Base-by-base conservation (phyloP, 305 asterid genomes). In the Ilex paraguariensis region DNA sequence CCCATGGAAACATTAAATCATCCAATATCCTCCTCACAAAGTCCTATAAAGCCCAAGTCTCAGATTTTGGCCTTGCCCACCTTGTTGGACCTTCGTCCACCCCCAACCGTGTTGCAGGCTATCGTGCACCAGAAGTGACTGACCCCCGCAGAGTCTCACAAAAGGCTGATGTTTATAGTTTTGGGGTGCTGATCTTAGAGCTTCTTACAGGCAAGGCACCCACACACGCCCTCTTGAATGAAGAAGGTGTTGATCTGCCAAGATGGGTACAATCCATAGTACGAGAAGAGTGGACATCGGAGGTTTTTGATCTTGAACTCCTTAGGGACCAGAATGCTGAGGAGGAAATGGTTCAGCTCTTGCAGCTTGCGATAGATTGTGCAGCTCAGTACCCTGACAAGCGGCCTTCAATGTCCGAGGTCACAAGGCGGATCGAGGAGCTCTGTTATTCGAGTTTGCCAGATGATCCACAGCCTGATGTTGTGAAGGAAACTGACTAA, bases 181-280 rank as follows among this genome's bases (percentile, higher is more conserved):
- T 74, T 56, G 83, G 83, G 3, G 75, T 80, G 12, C 60, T 80
- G 66, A 79, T 80, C 14, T 52, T 80, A 54, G 83, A 80, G 81
- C 86, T 80, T 67, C 86, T 80, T 21, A 80, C 86, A 0, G 86
- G 86, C 36, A 80, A 80, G 61, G 81, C 82, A 33, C 86, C 86
- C 11, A 74, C 81, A 15, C 77, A 75, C 54, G 76, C 86, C 69
- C 66, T 80, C 73, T 67, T 73, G 45, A 77, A 75, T 0, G 86
- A 77, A 66, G 90, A 80, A 64, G 86, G 86, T 7, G 79, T 80
- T 10, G 86, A 80, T 73, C 51, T 80, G 57, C 86, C 86, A 10
- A 72, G 83, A 67, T 80, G 86, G 86, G 86, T 80, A 63, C 83
- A 69, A 49, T 80, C 86, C 13, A 65, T 74, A 0, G 81, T 74